These are phyloP conservation scores for Odontarrhena argentea DNA, from an alignment of 345 rosid species.

Conservation along the genomic window DNA sequence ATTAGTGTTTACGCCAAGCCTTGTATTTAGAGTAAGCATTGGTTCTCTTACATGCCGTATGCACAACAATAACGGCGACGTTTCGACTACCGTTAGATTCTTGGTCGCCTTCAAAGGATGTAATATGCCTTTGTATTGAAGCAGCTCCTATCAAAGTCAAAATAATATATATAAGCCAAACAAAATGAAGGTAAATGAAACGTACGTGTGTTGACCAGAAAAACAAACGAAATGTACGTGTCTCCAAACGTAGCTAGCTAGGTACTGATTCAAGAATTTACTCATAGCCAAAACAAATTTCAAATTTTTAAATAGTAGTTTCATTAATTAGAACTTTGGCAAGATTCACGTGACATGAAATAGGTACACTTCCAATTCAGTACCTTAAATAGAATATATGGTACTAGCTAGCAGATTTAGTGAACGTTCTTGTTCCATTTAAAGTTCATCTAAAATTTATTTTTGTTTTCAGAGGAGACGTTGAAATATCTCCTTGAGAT, in stretches of 20 bases:
- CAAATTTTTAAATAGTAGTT: conserved; percentile 2
- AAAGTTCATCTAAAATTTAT: no score
- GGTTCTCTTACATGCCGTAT: conserved; percentile 18
- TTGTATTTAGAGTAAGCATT: conserved; percentile 12
- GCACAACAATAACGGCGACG: conserved; percentile 16
- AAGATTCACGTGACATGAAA: conserved; percentile 30
- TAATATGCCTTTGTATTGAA: conserved; percentile 15
- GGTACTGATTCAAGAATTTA: not conserved
- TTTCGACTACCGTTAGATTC: conserved; percentile 26
- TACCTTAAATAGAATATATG: not conserved
- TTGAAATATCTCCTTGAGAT: no score
- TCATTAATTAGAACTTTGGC: conserved; percentile 4
- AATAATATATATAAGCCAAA: not conserved
- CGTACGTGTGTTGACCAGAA: not conserved
- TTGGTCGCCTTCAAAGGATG: conserved; percentile 27
- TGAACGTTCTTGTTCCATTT: not conserved
- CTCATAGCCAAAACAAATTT: conserved; percentile 11
- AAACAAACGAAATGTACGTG: not conserved
- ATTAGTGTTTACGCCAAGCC: conserved; percentile 20
- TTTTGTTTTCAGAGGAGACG: no score
- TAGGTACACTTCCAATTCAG: not conserved
- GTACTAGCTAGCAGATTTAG: not conserved
- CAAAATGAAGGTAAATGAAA: not conserved
- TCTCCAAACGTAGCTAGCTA: not conserved
- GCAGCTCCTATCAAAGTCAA: conserved; percentile 20